Percentiles rank a stretch among this genome's conserved stretches.
Conservation (phyloP, 2,329 filamentous ascomycete species). For the Trichoderma brevicompactum region DNA sequence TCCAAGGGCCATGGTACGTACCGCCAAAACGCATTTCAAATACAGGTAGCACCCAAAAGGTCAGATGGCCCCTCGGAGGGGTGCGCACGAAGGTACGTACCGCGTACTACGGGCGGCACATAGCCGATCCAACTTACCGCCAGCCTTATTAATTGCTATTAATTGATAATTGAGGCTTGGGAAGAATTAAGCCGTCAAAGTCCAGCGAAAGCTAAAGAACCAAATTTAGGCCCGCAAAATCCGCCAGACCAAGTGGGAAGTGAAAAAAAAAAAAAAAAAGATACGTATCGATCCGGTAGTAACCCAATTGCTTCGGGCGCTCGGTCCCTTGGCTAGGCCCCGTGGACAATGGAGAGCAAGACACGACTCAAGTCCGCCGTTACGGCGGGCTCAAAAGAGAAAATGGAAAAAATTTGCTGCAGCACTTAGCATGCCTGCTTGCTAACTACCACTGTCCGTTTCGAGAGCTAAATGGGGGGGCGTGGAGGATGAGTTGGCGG, state of each 20-base stretch:
- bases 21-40: slow-evolving; percentile 21
- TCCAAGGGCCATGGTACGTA: neutral
- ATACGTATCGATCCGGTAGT: neutral
- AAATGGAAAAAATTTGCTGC: neutral
- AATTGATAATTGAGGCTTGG: neutral
- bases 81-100: neutral
- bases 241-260: neutral
- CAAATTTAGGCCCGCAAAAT: neutral
- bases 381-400: neutral
- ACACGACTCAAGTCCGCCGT: slow-evolving; percentile 5
- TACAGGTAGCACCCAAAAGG: neutral
- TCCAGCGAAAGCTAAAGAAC: neutral
- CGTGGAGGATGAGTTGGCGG: slow-evolving; percentile 6
- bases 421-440: no score
- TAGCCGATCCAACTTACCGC: slow-evolving; percentile 8
- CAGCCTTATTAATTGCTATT: slow-evolving; percentile 12
- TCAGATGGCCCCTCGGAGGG: neutral
- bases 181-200: neutral
- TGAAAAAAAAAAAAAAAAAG: neutral
- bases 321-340: neutral
- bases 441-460: neutral
- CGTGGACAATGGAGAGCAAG: slow-evolving; percentile 12
- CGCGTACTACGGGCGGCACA: neutral
- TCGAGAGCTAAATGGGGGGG: neutral
- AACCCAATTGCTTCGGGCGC: neutral